Evolutionary conservation across 148 eudicot genomes (phyloP), one percentile per base, ranked within the genome.

Genomic region (Fallopia convolvulus): DNA sequence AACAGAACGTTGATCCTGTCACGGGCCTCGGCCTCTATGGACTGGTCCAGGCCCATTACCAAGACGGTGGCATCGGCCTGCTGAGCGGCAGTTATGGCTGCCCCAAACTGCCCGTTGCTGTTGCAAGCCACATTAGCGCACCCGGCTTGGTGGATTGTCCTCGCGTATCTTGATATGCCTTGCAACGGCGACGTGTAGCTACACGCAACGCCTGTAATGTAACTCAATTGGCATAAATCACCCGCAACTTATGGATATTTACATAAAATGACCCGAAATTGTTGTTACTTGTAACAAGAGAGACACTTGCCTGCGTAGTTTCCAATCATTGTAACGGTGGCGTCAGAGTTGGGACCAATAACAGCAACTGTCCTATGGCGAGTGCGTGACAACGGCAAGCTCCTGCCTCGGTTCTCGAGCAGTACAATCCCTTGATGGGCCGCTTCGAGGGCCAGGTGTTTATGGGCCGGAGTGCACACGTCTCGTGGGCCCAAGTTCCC

Each of bases 361-460:
- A 90, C 84, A 0, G 94, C 94, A 5, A 90, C 32, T 3, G 50
- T 79, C 26, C 85, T 72, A 77, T 84, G 74, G 61, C 80, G 74
- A 47, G 78, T 47, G 9, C 85, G 76, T 75, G 90, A 86, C 53
- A 92, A 78, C 36, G 99, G 99, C 48, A 89, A 80, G 0, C 91
- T 78, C n/a, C 83, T 70, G 0, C 75, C 82, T 1, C 82, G 83
- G 77, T 92, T 95, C 48, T 89, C 72, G 9, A 95, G 87, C 49
- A 95, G 83, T 15, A 95, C 99, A 11, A 92, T 91, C 68, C 97
- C 96, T 86, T 95, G 89, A 2, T 91, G 91, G 78, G 99, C 99
- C 0, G 99, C 97, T 66, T 92, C 85, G 8, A 92, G 94, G 60
- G 99, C 97, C 42, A 95, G 49, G 21, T 95, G 84, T 36, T 87